These are phyloP conservation scores for Penicillium chermesinum DNA, from an alignment of 495 filamentous ascomycete species.

Conservation along the genomic window DNA sequence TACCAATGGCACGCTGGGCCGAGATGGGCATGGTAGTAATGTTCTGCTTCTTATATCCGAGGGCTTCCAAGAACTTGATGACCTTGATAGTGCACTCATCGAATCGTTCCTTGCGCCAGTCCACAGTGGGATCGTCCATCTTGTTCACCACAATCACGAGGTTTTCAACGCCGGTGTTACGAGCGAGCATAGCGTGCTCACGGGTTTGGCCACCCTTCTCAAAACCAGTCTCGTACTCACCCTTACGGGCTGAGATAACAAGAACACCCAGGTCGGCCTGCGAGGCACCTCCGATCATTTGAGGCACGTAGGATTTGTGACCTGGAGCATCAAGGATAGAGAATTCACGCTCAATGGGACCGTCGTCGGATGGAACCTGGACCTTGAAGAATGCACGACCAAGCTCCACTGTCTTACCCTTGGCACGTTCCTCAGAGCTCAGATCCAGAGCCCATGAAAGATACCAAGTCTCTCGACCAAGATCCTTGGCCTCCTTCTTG, in stretches of 20 bases:
- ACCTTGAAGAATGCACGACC: slow-evolving; percentile 96
- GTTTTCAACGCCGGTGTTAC: slow-evolving; percentile 97
- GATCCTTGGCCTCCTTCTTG: slow-evolving; percentile 91
- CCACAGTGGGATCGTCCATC: slow-evolving; percentile 95
- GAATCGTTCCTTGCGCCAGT: slow-evolving; percentile 91
- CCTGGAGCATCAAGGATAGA: slow-evolving; percentile 94
- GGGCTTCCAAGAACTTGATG: slow-evolving; percentile 75
- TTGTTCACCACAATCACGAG: slow-evolving; percentile 94
- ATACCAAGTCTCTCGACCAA: slow-evolving; percentile 98
- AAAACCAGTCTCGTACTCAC: slow-evolving; percentile 99
- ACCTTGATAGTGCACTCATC: slow-evolving; percentile 90
- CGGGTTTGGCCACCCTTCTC: slow-evolving; percentile 97
- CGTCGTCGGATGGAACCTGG: slow-evolving; percentile 54
- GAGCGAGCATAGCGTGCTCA: slow-evolving; percentile 93
- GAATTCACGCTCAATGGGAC: slow-evolving; percentile 52
- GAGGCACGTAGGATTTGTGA: slow-evolving; percentile 93
- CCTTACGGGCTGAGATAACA: slow-evolving; percentile 94
- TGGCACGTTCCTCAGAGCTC: slow-evolving; percentile 90
- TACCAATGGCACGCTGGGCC: slow-evolving; percentile 74
- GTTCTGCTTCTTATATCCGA: slow-evolving; percentile 93
- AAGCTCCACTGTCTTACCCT: slow-evolving; percentile 98
- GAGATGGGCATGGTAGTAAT: slow-evolving; percentile 95
- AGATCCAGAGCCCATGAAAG: slow-evolving; percentile 96
- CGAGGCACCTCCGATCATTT: slow-evolving; percentile 94
- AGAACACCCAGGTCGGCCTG: slow-evolving; percentile 95